Percentiles rank a stretch among this genome's conserved stretches.
Evolutionary conservation across 129 eudicot genomes (phyloP).

Genomic region (sunflower (Helianthus annuus)): HanXRQr2.0-SUNRISE NC_035440.2:44720191-44720690

Average conservation of each 20-base stretch:
- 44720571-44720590: too few relatives aligned
- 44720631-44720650: too few relatives aligned
- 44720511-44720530: too few relatives aligned
- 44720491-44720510: not conserved
- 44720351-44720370: slow-evolving; percentile 8
- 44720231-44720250: slow-evolving; percentile 79
- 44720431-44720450: not conserved
- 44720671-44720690: too few relatives aligned
- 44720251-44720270: slow-evolving; percentile 51
- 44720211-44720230: slow-evolving; percentile 86
- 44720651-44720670: too few relatives aligned
- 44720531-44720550: too few relatives aligned
- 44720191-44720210: slow-evolving; percentile 91
- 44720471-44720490: not conserved
- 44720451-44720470: not conserved
- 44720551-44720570: too few relatives aligned
- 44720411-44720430: not conserved
- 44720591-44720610: too few relatives aligned
- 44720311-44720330: slow-evolving; percentile 38
- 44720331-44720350: slow-evolving; percentile 27
- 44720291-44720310: slow-evolving; percentile 33
- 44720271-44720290: slow-evolving; percentile 16
- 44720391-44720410: slow-evolving; percentile 18
- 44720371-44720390: slow-evolving; percentile 18
- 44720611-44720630: too few relatives aligned